Percentiles rank a stretch among this genome's conserved stretches.
Conservation (phyloP, 768 basidiomycete species). For the Xerocomus brunneocitrinus region DNA sequence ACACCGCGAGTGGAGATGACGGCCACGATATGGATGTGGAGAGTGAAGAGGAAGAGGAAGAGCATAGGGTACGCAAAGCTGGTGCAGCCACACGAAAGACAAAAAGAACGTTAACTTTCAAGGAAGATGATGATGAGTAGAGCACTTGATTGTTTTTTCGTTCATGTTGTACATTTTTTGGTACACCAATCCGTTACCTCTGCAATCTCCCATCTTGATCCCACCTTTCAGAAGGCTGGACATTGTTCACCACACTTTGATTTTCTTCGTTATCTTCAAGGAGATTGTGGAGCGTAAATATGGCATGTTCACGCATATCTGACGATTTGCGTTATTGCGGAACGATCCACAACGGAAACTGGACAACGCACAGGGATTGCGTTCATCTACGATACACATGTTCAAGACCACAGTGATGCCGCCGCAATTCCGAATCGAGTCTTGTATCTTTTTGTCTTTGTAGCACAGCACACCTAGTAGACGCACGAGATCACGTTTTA, state of each 20-base stretch:
- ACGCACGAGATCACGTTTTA: slow-evolving; percentile 89
- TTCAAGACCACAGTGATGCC: slow-evolving; percentile 84
- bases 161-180: slow-evolving; percentile 1
- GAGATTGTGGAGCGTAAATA: slow-evolving; percentile 78
- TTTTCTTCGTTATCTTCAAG: slow-evolving; percentile 74
- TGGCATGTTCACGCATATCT: slow-evolving; percentile 88
- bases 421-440: slow-evolving; percentile 62
- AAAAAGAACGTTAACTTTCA: slow-evolving; percentile 51
- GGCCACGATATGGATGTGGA: slow-evolving; percentile 66
- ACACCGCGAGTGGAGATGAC: slow-evolving; percentile 32
- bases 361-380: slow-evolving; percentile 79
- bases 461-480: slow-evolving; percentile 76
- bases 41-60: slow-evolving; percentile 69
- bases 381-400: slow-evolving; percentile 84
- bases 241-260: slow-evolving; percentile 70
- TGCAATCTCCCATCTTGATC: slow-evolving; percentile 52
- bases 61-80: slow-evolving; percentile 57
- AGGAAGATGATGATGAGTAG: slow-evolving; percentile 56
- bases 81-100: slow-evolving; percentile 49
- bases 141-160: not conserved
- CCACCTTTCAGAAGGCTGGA: slow-evolving; percentile 60
- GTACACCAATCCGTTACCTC: slow-evolving; percentile 25
- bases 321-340: slow-evolving; percentile 3
- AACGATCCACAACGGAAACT: not conserved
- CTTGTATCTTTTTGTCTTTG: slow-evolving; percentile 61